These are phyloP conservation scores for Nepenthes alata DNA, from an alignment of 179 eudicot species.

Conservation along the genomic window DNA sequence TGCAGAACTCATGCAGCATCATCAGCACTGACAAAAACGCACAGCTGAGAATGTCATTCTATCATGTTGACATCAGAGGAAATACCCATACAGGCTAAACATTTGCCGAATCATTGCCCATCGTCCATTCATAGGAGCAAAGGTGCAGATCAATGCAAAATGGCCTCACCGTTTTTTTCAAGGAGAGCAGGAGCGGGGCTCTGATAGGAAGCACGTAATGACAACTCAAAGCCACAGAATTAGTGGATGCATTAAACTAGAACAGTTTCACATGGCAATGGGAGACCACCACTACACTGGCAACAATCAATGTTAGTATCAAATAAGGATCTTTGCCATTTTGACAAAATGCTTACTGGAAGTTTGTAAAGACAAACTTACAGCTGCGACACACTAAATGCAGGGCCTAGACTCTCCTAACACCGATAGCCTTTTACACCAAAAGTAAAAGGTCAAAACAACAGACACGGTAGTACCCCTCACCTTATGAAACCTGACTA, in stretches of 20 bases:
- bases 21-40: too few species aligned
- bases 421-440: conserved; percentile 2
- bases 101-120: too few species aligned
- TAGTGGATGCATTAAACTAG: conserved; percentile 25
- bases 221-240: conserved; percentile 18
- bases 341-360: conserved; percentile 2
- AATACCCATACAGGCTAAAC: too few species aligned
- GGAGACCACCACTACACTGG: conserved; percentile 13
- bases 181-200: too few species aligned
- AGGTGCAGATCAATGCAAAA: too few species aligned
- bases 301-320: not conserved
- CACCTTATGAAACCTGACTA: conserved; percentile 25
- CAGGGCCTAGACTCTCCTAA: conserved; percentile 17
- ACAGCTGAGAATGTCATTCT: too few species aligned
- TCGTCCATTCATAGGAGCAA: too few species aligned
- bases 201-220: too few species aligned
- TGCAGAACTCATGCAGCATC: too few species aligned
- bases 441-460: not conserved
- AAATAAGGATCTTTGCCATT: too few species aligned
- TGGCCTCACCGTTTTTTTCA: too few species aligned
- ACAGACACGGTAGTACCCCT: conserved; percentile 6
- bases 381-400: conserved; percentile 15
- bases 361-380: conserved; percentile 20
- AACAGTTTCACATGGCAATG: conserved; percentile 21
- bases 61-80: too few species aligned